Evolutionary conservation across 768 basidiomycete species (phyloP), one percentile per base, ranked within the genome.

Genomic region (button mushroom (Agaricus bisporus)): DNA sequence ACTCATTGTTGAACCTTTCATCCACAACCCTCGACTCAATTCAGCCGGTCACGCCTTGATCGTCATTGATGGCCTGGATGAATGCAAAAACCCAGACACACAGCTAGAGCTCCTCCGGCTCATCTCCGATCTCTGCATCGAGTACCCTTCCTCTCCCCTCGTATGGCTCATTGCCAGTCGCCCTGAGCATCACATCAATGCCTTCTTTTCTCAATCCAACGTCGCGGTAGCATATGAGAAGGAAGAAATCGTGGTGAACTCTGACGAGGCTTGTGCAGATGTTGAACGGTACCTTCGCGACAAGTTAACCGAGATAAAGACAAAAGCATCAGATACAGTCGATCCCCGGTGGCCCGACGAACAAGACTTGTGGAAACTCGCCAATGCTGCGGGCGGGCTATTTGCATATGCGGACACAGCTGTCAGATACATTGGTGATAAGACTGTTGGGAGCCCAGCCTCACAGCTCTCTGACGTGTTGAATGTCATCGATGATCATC

Each of bases 1-100:
- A 2, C 49, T 64, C 11, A 39, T 64, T 8, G 38, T 60, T 3
- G 41, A 57, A 28, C 57, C 63, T 1, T 48, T 60, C 18, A 26
- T 18, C 6, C 22, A 22, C 28, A 5, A 38, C 17, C 47, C n/a
- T 17, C 4, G n/a, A 32, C 32, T 32, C 1, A 32, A 6, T 2
- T 32, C 32, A 1, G 3, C 8, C 2, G 32, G 32, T 14, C 18
- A 14, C 14, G 14, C 38, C 22, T 26, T 49, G 36, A 26, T 49
- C 22, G 20, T 49, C 5, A 38, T 49, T 9, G 48, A 49, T 25
- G 48, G 48, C 3, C 36, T 49, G 0, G 48, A 49, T 39, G 48
- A 49, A 20, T 49, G 48, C 38, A 38, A 41, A 5, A 18, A 18
- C 11, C 5, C 10, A 2, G 1, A 12, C n/a, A 17, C 37, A 6